Evolutionary conservation across 805 yeast species (phyloP).

Genomic region (Candida morakotiae): DNA sequence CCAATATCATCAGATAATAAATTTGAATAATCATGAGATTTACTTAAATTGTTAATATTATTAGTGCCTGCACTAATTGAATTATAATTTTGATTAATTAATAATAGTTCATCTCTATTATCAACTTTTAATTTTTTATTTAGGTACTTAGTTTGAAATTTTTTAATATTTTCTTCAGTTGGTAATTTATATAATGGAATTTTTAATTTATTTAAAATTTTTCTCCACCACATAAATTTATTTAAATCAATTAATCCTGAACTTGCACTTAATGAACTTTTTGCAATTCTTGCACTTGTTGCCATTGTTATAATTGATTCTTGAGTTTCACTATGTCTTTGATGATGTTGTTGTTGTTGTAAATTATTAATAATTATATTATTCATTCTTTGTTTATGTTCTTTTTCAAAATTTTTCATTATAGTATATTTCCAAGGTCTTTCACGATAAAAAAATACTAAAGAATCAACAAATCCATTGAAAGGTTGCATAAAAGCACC

Average conservation of each 20-base stretch:
- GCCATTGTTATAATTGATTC: constrained; percentile 24
- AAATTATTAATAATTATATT: constrained; percentile 8
- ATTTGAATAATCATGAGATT: constrained; percentile 35
- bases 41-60: background rate
- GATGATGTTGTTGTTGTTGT: no score
- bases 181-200: constrained; percentile 48
- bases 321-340: constrained; percentile 9
- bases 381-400: constrained; percentile 26
- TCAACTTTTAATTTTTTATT: constrained; percentile 8
- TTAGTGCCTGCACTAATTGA: constrained; percentile 8
- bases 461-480: constrained; percentile 72
- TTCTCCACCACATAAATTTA: constrained; percentile 38
- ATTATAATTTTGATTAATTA: constrained; percentile 3
- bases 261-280: constrained; percentile 25
- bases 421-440: constrained; percentile 65
- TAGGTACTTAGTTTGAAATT: constrained; percentile 16
- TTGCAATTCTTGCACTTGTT: constrained; percentile 21
- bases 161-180: constrained; percentile 24
- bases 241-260: constrained; percentile 22
- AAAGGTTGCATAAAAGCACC: constrained; percentile 80
- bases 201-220: constrained; percentile 24
- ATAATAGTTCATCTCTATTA: background rate
- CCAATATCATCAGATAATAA: constrained; percentile 26
- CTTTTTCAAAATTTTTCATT: constrained; percentile 34
- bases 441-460: constrained; percentile 75